Conservation (phyloP, 371 early-diverging fungal species). For the Apophysomyces variabilis region DNA sequence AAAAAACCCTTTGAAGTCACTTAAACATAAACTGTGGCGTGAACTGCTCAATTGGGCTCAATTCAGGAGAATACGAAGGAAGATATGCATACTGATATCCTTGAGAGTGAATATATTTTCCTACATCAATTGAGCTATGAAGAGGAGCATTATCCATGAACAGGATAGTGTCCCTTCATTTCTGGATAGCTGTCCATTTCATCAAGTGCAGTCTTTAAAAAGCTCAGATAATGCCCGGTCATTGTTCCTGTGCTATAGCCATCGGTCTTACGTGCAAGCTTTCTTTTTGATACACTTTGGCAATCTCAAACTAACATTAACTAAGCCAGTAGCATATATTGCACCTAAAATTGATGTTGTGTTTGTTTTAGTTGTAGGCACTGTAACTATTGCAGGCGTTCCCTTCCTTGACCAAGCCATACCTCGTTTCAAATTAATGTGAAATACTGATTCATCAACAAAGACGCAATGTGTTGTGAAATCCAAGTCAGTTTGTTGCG, state of each 20-base stretch:
- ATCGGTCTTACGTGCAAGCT: constrained; percentile 14
- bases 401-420: constrained; percentile 25
- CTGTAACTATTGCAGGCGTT: constrained; percentile 23
- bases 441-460: constrained; percentile 24
- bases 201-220: constrained; percentile 26
- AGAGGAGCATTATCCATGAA: constrained; percentile 28
- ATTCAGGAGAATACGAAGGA: constrained; percentile 8
- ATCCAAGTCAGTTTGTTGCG: constrained; percentile 10
- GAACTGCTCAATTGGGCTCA: constrained; percentile 15
- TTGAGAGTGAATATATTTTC: constrained; percentile 25
- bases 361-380: constrained; percentile 18
- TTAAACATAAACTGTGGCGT: neutral
- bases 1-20: too few species aligned
- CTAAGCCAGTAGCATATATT: constrained; percentile 23
- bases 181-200: constrained; percentile 26
- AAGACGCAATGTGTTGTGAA: constrained; percentile 19
- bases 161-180: constrained; percentile 27
- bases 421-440: constrained; percentile 22
- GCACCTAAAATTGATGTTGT: constrained; percentile 20
- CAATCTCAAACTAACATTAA: constrained; percentile 19
- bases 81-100: constrained; percentile 26
- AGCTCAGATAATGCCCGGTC: constrained; percentile 19
- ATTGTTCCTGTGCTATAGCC: constrained; percentile 18
- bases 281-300: constrained; percentile 18
- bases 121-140: constrained; percentile 23